Evolutionary conservation across 1,284 basidiomycete species (phyloP).

Genomic region (Volvariella surrecta): DNA sequence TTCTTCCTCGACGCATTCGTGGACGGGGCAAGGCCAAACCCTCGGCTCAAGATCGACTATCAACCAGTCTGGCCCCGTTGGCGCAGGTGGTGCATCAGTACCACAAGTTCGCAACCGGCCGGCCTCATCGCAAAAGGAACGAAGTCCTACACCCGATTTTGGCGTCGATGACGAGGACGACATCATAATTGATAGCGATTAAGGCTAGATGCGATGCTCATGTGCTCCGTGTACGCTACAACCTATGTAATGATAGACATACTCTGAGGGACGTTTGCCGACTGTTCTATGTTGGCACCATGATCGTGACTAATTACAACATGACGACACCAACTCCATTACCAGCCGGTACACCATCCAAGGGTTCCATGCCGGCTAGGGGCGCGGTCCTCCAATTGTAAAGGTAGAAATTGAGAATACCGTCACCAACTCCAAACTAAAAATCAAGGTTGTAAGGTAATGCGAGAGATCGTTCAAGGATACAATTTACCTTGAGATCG

Average conservation of each 20-base stretch:
- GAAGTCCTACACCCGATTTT: slow-evolving; percentile 69
- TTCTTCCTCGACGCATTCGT: slow-evolving; percentile 25
- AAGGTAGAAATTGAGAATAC: slow-evolving; percentile 84
- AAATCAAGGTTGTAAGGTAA: too few relatives aligned
- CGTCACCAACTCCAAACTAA: slow-evolving; percentile 88
- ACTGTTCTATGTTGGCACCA: too few relatives aligned
- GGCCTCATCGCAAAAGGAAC: slow-evolving; percentile 23
- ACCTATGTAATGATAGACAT: background rate
- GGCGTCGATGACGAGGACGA: slow-evolving; percentile 71
- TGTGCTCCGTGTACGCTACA: background rate
- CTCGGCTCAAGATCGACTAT: slow-evolving; percentile 34
- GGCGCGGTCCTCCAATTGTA: slow-evolving; percentile 89
- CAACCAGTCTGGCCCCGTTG: slow-evolving; percentile 31
- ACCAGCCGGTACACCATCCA: slow-evolving; percentile 47
- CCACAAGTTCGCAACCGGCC: slow-evolving; percentile 33
- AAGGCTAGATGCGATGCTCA: slow-evolving; percentile 7
- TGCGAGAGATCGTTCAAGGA: too few relatives aligned
- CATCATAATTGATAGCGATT: slow-evolving; percentile 72
- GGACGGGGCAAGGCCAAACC: slow-evolving; percentile 49
- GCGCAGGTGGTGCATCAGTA: slow-evolving; percentile 44
- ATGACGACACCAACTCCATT: slow-evolving; percentile 77
- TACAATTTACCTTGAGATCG: slow-evolving; percentile 64
- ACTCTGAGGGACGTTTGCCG: too few relatives aligned
- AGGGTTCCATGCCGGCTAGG: slow-evolving; percentile 56
- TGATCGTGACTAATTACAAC: slow-evolving; percentile 31